A percentile compares a stretch with the other conserved stretches of the same genome.
phyloP scores from a whole-genome alignment of 208 protist genomes.

The Angomonas desouzai region DNA sequence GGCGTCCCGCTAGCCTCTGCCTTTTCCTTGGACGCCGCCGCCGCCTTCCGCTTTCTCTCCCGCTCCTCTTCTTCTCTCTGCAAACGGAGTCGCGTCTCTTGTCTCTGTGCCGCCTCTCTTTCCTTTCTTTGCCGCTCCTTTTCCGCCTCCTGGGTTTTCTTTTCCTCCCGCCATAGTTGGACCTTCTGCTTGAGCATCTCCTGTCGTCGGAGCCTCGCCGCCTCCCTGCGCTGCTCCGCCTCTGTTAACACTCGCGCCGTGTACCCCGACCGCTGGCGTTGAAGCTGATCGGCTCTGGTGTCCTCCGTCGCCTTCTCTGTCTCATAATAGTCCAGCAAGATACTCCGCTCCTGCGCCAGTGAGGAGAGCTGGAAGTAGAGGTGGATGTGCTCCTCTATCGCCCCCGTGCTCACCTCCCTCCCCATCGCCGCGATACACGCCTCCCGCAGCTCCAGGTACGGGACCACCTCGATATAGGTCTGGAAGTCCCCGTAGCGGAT shows the following conservation, averaged over 20 bases:
- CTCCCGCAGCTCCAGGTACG: neutral
- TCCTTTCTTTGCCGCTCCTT: neutral
- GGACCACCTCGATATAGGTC: neutral
- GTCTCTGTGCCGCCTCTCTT: neutral
- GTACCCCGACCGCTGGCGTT: neutral
- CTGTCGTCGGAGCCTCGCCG: neutral
- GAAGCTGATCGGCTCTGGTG: neutral
- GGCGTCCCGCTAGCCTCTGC: neutral
- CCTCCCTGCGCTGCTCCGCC: neutral
- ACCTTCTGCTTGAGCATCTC: neutral
- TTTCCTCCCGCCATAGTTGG: neutral
- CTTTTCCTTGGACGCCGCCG: neutral
- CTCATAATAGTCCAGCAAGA: constrained; percentile 3
- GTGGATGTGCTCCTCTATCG: neutral
- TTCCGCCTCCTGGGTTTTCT: neutral
- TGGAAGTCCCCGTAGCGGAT: neutral
- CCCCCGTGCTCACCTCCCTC: neutral
- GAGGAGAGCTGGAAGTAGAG: constrained; percentile 2
- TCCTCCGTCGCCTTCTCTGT: neutral
- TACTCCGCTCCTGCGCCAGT: neutral
- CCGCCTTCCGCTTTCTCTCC: neutral
- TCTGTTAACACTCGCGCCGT: neutral
- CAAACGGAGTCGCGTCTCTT: neutral
- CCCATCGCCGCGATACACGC: neutral
- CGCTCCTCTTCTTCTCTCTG: neutral